phyloP scores from a whole-genome alignment of 2,329 filamentous ascomycete species.

The Ophiosphaerella narmari region DNA sequence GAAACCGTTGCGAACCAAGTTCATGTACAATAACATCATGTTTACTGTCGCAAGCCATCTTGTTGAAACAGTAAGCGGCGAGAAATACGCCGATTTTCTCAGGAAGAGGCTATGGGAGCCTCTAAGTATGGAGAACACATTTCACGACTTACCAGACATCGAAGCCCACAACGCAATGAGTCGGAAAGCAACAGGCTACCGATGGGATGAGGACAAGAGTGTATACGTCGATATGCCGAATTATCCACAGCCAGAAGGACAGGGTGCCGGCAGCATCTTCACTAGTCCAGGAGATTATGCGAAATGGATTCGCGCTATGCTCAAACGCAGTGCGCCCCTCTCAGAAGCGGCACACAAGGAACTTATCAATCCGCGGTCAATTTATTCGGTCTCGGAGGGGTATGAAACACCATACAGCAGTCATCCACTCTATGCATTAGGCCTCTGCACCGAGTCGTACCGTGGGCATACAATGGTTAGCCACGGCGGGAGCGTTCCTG shows the following conservation, averaged over 20 bases:
- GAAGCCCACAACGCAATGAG: constrained; percentile 9
- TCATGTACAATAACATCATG: constrained; percentile 60
- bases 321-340: constrained; percentile 13
- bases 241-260: constrained; percentile 16
- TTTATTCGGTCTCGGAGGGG: not conserved
- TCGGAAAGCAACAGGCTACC: constrained; percentile 17
- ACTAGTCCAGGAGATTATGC: constrained; percentile 25
- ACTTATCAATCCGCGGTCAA: constrained; percentile 18
- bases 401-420: constrained; percentile 8
- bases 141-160: constrained; percentile 43
- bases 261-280: constrained; percentile 30
- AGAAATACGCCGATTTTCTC: constrained; percentile 40
- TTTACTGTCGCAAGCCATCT: constrained; percentile 55
- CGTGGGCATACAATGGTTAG: constrained; percentile 12
- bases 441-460: constrained; percentile 11
- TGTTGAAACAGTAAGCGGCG: constrained; percentile 50
- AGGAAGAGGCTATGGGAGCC: constrained; percentile 45
- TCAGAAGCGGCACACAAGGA: constrained; percentile 14
- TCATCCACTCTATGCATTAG: constrained; percentile 13
- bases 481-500: constrained; percentile 12
- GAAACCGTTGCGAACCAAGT: constrained; percentile 48
- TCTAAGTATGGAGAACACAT: constrained; percentile 47
- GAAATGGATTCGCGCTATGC: constrained; percentile 30
- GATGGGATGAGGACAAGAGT: constrained; percentile 8
- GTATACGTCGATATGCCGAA: constrained; percentile 9